A percentile compares a stretch with the other conserved stretches of the same genome.
Conservation (phyloP, 148 eudicot species). For the Camellia sinensis region DNA sequence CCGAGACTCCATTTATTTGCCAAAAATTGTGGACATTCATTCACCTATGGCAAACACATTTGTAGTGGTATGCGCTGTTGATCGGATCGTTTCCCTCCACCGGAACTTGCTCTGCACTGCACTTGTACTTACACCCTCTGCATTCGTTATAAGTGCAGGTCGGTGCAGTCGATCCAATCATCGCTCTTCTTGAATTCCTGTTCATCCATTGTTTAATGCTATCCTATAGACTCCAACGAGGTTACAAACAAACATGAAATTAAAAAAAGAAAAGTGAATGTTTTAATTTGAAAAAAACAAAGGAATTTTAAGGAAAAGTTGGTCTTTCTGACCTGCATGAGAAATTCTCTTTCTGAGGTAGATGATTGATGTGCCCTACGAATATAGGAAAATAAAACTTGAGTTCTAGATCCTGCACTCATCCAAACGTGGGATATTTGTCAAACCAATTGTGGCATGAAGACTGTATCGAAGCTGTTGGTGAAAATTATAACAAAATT, state of each 20-base stretch:
- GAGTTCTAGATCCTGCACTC: slow-evolving; percentile 27
- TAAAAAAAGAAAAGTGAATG: neutral
- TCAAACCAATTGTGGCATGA: neutral
- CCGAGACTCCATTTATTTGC: no score
- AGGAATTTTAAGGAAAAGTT: neutral
- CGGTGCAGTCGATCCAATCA: slow-evolving; percentile 87
- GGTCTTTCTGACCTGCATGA: slow-evolving; percentile 19
- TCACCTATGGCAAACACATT: slow-evolving; percentile 74
- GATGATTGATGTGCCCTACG: neutral
- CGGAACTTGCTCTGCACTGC: slow-evolving; percentile 91
- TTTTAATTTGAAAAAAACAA: neutral
- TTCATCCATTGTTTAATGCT: slow-evolving; percentile 13
- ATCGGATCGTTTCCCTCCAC: slow-evolving; percentile 94
- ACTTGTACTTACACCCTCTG: slow-evolving; percentile 79
- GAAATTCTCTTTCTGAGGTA: slow-evolving; percentile 7
- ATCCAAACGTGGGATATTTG: neutral
- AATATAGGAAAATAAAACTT: slow-evolving; percentile 10
- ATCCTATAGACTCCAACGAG: slow-evolving; percentile 17
- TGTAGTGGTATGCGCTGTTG: slow-evolving; percentile 82
- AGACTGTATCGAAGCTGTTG: no score
- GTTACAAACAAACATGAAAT: neutral
- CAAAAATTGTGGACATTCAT: neutral
- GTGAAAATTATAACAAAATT: no score
- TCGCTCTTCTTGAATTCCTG: slow-evolving; percentile 38
- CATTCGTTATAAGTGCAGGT: slow-evolving; percentile 93